phyloP scores from a whole-genome alignment of 2,329 filamentous ascomycete genomes.

The Blastomyces emzantsi region DNA sequence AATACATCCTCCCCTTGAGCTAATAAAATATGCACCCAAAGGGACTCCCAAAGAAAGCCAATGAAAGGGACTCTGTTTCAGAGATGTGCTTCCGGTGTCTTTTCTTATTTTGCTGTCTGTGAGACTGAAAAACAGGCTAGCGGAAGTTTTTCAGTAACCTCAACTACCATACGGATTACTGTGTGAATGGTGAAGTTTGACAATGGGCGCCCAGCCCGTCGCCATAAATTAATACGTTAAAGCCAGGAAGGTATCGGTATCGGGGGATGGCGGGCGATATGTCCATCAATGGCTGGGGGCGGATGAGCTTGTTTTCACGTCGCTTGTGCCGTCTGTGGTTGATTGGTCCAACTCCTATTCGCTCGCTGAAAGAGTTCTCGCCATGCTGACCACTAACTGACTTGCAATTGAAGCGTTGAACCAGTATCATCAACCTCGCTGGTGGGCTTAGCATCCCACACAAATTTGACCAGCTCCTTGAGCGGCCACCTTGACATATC shows the following conservation, averaged over 20 bases:
- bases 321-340: not conserved
- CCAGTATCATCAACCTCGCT: not conserved
- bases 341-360: not conserved
- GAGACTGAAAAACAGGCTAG: not conserved
- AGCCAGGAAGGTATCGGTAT: not conserved
- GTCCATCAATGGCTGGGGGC: not conserved
- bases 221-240: not conserved
- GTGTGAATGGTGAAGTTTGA: not conserved
- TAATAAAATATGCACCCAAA: not conserved
- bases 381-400: not conserved
- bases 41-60: not conserved
- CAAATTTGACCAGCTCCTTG: not conserved
- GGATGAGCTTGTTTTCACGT: conserved; percentile 6
- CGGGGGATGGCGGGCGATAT: not conserved
- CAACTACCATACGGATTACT: not conserved
- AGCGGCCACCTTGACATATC: not conserved
- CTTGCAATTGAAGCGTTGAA: not conserved
- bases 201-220: not conserved
- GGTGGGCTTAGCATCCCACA: not conserved
- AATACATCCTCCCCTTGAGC: not conserved
- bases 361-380: not conserved
- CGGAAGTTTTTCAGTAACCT: not conserved
- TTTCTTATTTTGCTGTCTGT: not conserved
- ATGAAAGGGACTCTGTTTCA: not conserved
- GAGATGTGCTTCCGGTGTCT: not conserved